Evolutionary conservation across 345 rosid genomes (phyloP), one percentile per base, ranked within the genome.

Genomic region (Brassica nigra): DNA sequence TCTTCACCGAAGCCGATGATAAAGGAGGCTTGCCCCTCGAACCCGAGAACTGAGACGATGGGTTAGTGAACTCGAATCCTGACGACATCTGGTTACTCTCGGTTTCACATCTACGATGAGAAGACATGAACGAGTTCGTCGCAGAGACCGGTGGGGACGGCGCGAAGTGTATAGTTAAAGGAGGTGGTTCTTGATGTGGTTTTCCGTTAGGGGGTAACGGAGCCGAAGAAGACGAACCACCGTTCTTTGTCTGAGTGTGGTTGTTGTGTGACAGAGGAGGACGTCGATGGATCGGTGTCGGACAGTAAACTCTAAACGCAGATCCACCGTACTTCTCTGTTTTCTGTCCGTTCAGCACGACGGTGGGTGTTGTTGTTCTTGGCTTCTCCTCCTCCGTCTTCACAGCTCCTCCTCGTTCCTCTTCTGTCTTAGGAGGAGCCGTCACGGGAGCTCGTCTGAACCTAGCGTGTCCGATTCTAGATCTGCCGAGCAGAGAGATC

Each of bases 381-480:
- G 70, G 76, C 44, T 42, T 80, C 69, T 62, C 78, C 68, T 62
- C 78, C 62, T 67, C 78, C 27, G 29, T 61, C 62, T 66, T 66
- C 62, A 70, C 44, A 18, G 18, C 18, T 18, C 18, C 18, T 18
- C 18, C 18, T 18, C 18, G 18, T 18, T 18, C 18, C 18, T 18
- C 18, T 18, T 18, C 18, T 18, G 18, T 18, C 18, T 18, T 18
- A 18, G 18, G 18, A 18, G 18, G 18, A 18, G 18, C 18, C 33
- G 75, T 9, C 18, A 54, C 8, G 23, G 81, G 91, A 3, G 88
- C 91, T 75, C 89, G 74, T 63, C 97, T 85, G 77, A 95, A 95
- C 18, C 99, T 90, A 33, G 99, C 97, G 68, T 92, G 99, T n/a
- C 99, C 97, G 3, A 89, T 89, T 83, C 92, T 87, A 5, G 86